phyloP scores from a whole-genome alignment of 805 yeast genomes.

The Wickerhamomyces bovis region DNA sequence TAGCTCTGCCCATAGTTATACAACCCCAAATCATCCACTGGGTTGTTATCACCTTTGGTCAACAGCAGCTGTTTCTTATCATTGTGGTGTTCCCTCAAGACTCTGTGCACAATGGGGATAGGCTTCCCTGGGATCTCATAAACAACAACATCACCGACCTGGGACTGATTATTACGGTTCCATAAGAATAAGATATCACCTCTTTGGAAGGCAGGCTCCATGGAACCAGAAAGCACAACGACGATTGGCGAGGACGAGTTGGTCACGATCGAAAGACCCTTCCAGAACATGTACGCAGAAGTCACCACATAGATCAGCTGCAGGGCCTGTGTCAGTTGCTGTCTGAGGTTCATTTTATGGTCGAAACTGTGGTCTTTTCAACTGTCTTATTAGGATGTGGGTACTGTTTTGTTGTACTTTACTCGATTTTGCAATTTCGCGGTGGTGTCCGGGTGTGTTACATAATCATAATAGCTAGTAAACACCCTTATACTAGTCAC shows the following conservation, averaged over 20 bases:
- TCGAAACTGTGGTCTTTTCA: neutral
- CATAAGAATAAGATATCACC: constrained; percentile 90
- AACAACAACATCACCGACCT: constrained; percentile 91
- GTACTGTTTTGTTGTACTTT: neutral
- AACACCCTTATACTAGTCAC: too few species aligned
- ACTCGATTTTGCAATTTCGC: neutral
- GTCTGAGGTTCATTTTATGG: constrained; percentile 47
- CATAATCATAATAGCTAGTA: neutral
- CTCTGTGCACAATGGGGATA: constrained; percentile 97
- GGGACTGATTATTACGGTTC: constrained; percentile 65
- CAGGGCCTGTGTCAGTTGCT: constrained; percentile 58
- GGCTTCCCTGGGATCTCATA: constrained; percentile 73
- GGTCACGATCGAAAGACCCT: constrained; percentile 65
- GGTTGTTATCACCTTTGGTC: constrained; percentile 96
- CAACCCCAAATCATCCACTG: constrained; percentile 81
- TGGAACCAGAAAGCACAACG: constrained; percentile 94
- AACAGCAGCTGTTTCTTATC: constrained; percentile 57
- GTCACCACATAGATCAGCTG: constrained; percentile 75
- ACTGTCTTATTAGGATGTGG: too few species aligned
- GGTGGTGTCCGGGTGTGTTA: neutral
- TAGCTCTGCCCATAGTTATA: constrained; percentile 75
- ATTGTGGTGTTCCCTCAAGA: constrained; percentile 73
- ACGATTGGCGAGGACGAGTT: constrained; percentile 91
- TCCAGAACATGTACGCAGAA: constrained; percentile 91
- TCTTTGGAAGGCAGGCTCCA: constrained; percentile 99